Percentiles rank a stretch among this genome's conserved stretches.
These are phyloP conservation scores for Dictyostelium capitatum DNA, from an alignment of 78 protist species.

Conservation along the genomic window DNA sequence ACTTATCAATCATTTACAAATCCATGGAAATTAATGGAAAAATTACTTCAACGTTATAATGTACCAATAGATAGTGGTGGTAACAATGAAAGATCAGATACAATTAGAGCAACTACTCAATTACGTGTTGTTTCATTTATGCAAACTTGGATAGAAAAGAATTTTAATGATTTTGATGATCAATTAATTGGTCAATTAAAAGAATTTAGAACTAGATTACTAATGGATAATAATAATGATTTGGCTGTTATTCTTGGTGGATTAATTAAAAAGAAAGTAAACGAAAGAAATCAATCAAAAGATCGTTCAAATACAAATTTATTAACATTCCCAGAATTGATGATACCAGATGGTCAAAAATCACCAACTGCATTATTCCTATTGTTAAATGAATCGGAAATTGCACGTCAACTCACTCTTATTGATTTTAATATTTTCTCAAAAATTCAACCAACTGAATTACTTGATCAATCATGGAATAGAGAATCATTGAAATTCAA, in stretches of 20 bases:
- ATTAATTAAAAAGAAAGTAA: slow-evolving; percentile 7
- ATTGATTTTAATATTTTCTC: slow-evolving; percentile 76
- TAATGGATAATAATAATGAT: slow-evolving; percentile 64
- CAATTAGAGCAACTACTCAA: slow-evolving; percentile 42
- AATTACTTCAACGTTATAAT: slow-evolving; percentile 78
- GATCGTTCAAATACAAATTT: neutral
- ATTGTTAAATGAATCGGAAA: slow-evolving; percentile 69
- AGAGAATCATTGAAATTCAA: slow-evolving; percentile 55
- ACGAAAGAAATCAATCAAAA: neutral
- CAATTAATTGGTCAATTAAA: neutral
- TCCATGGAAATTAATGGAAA: slow-evolving; percentile 69
- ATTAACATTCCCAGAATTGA: slow-evolving; percentile 57
- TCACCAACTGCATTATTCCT: slow-evolving; percentile 54
- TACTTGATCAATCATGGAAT: slow-evolving; percentile 82
- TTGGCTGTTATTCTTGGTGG: slow-evolving; percentile 4
- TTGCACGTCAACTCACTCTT: slow-evolving; percentile 83
- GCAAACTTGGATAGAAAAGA: slow-evolving; percentile 82
- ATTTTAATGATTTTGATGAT: slow-evolving; percentile 71
- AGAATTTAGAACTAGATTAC: slow-evolving; percentile 26
- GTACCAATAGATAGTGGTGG: slow-evolving; percentile 29
- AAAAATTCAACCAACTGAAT: slow-evolving; percentile 73
- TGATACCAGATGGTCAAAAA: slow-evolving; percentile 74
- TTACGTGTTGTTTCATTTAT: slow-evolving; percentile 76
- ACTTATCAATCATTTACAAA: slow-evolving; percentile 84
- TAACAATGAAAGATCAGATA: neutral